phyloP scores from a whole-genome alignment of 805 yeast species.

The Yarrowia sp. region DNA sequence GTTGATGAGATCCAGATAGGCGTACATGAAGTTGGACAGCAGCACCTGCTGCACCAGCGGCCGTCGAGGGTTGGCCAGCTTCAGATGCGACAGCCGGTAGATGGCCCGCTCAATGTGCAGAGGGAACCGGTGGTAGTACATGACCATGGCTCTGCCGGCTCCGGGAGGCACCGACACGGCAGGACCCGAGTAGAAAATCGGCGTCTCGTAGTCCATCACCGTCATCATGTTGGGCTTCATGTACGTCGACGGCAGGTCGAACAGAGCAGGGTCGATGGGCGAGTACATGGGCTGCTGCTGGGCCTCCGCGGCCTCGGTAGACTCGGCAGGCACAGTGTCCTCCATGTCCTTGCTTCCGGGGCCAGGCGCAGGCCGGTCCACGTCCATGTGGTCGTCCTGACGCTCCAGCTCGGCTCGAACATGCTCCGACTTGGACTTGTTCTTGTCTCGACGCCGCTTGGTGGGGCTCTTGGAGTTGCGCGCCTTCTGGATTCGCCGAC shows the following conservation, averaged over 20 bases:
- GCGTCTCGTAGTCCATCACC: slow-evolving; percentile 27
- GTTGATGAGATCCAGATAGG: slow-evolving; percentile 89
- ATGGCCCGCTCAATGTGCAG: slow-evolving; percentile 95
- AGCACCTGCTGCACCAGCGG: slow-evolving; percentile 90
- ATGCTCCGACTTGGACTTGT: slow-evolving; percentile 16
- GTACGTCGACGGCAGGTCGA: slow-evolving; percentile 4
- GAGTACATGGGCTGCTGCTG: slow-evolving; percentile 20
- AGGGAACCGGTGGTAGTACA: slow-evolving; percentile 64
- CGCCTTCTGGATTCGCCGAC: slow-evolving; percentile 19
- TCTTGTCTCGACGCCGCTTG: slow-evolving; percentile 22
- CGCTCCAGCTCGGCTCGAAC: slow-evolving; percentile 15
- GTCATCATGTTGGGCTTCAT: slow-evolving; percentile 27
- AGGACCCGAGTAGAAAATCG: slow-evolving; percentile 19
- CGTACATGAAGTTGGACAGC: slow-evolving; percentile 94
- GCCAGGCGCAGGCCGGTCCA: background rate
- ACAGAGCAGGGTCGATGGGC: slow-evolving; percentile 22
- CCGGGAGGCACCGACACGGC: slow-evolving; percentile 24
- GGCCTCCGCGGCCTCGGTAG: background rate
- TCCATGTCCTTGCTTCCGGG: background rate
- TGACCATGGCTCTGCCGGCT: slow-evolving; percentile 33
- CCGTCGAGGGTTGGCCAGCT: slow-evolving; percentile 89
- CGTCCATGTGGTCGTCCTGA: slow-evolving; percentile 11
- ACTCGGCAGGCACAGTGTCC: background rate
- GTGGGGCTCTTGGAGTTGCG: slow-evolving; percentile 13
- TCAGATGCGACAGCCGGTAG: slow-evolving; percentile 86